These are phyloP conservation scores for Artomyces pyxidatus DNA, from an alignment of 768 basidiomycete species.

Conservation along the genomic window DNA sequence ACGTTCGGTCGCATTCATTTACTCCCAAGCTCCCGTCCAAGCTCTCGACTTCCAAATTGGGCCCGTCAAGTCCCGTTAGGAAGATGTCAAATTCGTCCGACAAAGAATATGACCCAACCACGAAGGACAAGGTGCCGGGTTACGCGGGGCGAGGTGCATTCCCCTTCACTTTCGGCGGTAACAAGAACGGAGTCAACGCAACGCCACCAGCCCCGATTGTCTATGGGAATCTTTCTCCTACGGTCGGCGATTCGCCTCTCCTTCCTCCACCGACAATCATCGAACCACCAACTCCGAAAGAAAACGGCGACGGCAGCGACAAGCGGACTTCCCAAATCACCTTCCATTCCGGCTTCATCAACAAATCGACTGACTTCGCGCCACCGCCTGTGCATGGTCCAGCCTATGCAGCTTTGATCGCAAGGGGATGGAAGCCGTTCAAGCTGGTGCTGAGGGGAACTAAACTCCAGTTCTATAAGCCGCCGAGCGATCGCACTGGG, in stretches of 20 bases:
- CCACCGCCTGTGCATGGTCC: constrained; percentile 28
- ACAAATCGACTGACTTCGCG: constrained; percentile 50
- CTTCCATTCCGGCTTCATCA: constrained; percentile 68
- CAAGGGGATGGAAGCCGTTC: constrained; percentile 81
- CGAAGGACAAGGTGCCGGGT: background rate
- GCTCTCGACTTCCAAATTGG: constrained; percentile 45
- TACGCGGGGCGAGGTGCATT: constrained; percentile 18
- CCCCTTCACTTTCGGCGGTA: constrained; percentile 24
- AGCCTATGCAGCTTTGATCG: constrained; percentile 19
- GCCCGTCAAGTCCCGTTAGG: constrained; percentile 39
- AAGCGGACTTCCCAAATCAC: constrained; percentile 75
- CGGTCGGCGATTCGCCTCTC: constrained; percentile 28
- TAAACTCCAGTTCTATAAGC: constrained; percentile 83
- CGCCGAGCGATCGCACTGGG: constrained; percentile 56
- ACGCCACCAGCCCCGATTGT: constrained; percentile 11
- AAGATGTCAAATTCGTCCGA: constrained; percentile 28
- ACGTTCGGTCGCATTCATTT: constrained; percentile 61
- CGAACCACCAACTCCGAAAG: constrained; percentile 8
- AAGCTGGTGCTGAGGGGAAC: constrained; percentile 79
- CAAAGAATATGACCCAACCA: constrained; percentile 1
- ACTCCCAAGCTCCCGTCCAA: constrained; percentile 67
- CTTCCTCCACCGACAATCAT: constrained; percentile 35
- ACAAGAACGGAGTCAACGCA: constrained; percentile 11
- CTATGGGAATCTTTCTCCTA: constrained; percentile 11
- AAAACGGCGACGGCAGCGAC: constrained; percentile 17